Base-by-base conservation (phyloP, 1,139 yeast genomes). In the Pichia norvegensis region DNA sequence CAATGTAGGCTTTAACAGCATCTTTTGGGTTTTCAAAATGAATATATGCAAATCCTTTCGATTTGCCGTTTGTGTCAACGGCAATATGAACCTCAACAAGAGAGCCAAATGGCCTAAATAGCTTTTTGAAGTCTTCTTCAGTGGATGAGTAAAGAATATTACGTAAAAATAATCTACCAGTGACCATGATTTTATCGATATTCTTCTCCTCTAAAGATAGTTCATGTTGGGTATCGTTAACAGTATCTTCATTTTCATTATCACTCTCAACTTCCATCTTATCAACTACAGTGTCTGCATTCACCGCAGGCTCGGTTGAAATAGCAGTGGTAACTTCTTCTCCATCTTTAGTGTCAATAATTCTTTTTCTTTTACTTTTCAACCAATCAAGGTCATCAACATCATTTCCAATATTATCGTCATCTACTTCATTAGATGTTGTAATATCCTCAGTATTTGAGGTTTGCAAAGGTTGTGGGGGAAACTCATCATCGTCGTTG, bases 1-100 rank as follows among this genome's bases (percentile, higher is more conserved):
- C 75, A 42, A 73, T 67, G 61, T 71, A 90, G 0, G 97, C 97
- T 29, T 68, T 61, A 1, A 83, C 78, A 0, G 98, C 98, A 58
- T 83, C 82, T 14, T 73, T 74, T 11, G 83, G 72, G 51, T 77
- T 69, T 23, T 64, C 67, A 62, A 85, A 92, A 61, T 83, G 81
- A 11, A 88, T 73, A 58, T 90, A 90, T 0, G 95, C 96, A 64
- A 87, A 87, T 0, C 99, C 99, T 64, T 92, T 92, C 1, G 96
- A 83, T 57, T 81, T 78, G 10, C 95, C 95, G 0, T 94, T 76
- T 3, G 95, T 83, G 60, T 92, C 97, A 36, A 88, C 67, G 1
- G 98, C 97, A 55, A 92, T 70, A 63, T 92, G 98, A 1, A 88
- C 95, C 65, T 84, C 92, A 53, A 78, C 81, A 41, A 84, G 66